Conservation (phyloP, 179 eudicot species). For the Carnegiea gigantea region DNA sequence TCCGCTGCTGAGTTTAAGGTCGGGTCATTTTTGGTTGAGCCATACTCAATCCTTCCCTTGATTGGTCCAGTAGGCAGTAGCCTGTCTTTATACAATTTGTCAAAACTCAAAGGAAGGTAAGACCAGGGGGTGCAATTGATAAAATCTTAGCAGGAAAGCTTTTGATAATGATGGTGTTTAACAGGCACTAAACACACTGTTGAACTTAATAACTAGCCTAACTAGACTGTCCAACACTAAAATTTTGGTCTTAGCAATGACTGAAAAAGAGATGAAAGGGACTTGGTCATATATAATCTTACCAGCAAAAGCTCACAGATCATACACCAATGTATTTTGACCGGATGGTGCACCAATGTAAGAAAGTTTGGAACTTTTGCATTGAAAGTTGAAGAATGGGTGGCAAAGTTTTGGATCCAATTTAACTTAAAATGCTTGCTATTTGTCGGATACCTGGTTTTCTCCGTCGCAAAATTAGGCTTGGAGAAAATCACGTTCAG, state of each 20-base stretch:
- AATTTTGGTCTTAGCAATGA: neutral
- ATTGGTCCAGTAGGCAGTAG: neutral
- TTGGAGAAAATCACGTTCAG: no score
- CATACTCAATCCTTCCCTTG: no score
- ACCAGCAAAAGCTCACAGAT: slow-evolving; percentile 3
- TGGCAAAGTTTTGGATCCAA: no score
- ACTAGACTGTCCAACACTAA: neutral
- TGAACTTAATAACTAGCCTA: slow-evolving; percentile 16
- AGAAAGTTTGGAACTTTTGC: neutral
- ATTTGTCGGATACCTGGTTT: neutral
- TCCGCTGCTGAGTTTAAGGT: neutral
- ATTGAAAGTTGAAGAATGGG: neutral
- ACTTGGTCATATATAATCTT: slow-evolving; percentile 13
- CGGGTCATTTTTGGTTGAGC: neutral
- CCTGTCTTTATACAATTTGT: neutral
- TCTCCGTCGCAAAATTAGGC: neutral
- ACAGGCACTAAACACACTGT: neutral
- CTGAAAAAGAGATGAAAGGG: slow-evolving; percentile 7
- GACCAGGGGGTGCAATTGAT: no score
- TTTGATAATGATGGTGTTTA: slow-evolving; percentile 28
- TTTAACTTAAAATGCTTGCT: neutral
- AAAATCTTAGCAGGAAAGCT: neutral
- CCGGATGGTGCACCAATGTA: neutral
- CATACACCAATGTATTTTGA: neutral
- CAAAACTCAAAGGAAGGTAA: no score